phyloP scores from a whole-genome alignment of 805 yeast species.

The Debaryomyces prosopidis region DNA sequence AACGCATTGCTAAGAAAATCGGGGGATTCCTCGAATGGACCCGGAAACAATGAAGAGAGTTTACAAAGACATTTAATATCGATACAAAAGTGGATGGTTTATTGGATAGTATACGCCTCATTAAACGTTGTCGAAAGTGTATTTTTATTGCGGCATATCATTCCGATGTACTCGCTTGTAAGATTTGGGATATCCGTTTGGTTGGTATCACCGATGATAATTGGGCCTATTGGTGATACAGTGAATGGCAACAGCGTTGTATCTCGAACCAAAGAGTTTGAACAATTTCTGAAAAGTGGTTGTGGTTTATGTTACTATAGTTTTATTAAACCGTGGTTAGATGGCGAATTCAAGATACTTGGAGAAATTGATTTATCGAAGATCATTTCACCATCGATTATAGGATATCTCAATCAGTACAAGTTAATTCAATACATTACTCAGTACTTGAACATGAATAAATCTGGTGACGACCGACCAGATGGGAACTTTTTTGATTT shows the following conservation, averaged over 20 bases:
- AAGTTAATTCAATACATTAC: background rate
- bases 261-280: slow-evolving; percentile 25
- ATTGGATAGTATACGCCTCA: slow-evolving; percentile 67
- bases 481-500: background rate
- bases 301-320: slow-evolving; percentile 32
- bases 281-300: slow-evolving; percentile 26
- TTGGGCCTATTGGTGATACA: slow-evolving; percentile 5
- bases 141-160: slow-evolving; percentile 42
- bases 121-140: slow-evolving; percentile 40
- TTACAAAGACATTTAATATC: slow-evolving; percentile 24
- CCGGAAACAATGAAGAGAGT: slow-evolving; percentile 12
- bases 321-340: slow-evolving; percentile 28
- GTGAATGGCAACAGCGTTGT: background rate
- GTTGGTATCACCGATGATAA: slow-evolving; percentile 53
- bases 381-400: background rate
- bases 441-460: background rate
- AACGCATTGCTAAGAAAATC: slow-evolving; percentile 30
- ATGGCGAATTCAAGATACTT: slow-evolving; percentile 17
- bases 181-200: slow-evolving; percentile 54
- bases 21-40: slow-evolving; percentile 9
- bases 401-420: background rate
- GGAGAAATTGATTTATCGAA: background rate
- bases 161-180: slow-evolving; percentile 58
- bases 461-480: background rate
- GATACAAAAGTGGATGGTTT: slow-evolving; percentile 43